Percentiles rank a stretch among this genome's conserved stretches.
phyloP scores from a whole-genome alignment of 306 rosid species.

The Dalbergia cultrata region DNA sequence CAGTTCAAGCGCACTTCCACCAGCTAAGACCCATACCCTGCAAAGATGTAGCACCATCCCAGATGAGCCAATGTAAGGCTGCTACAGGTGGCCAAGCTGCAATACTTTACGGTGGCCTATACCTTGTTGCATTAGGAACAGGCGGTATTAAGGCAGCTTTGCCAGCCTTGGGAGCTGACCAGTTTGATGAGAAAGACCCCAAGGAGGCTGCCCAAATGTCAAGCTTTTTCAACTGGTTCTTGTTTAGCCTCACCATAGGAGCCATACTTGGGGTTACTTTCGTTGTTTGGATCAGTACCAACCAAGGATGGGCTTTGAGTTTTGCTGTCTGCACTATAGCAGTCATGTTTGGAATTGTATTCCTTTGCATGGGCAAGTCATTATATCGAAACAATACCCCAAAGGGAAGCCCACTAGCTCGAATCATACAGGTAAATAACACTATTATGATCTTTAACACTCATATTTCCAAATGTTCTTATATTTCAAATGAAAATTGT shows the following conservation, averaged over 20 bases:
- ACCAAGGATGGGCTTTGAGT: conserved; percentile 78
- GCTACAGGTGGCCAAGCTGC: conserved; percentile 59
- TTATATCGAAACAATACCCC: conserved; percentile 68
- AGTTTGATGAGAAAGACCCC: conserved; percentile 75
- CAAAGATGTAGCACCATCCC: conserved; percentile 52
- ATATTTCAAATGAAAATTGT: neutral
- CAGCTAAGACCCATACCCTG: conserved; percentile 72
- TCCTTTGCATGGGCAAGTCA: conserved; percentile 66
- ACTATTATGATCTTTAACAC: neutral
- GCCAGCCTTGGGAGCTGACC: conserved; percentile 88
- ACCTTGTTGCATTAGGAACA: conserved; percentile 79
- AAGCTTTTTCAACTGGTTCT: conserved; percentile 89
- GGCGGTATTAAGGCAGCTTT: conserved; percentile 79
- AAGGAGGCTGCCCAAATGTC: conserved; percentile 67
- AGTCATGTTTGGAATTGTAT: conserved; percentile 49
- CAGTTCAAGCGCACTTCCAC: conserved; percentile 65
- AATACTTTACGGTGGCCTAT: conserved; percentile 69
- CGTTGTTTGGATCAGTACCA: conserved; percentile 70
- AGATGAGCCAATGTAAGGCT: conserved; percentile 53
- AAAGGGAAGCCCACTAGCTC: conserved; percentile 72
- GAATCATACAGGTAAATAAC: conserved; percentile 66
- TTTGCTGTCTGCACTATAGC: conserved; percentile 58
- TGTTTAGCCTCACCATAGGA: conserved; percentile 77
- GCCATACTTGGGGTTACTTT: conserved; percentile 73
- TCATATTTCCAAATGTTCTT: neutral